These are phyloP conservation scores for Haematococcus sp. DNA, from an alignment of 139 green algal species.

Conservation along the genomic window DNA sequence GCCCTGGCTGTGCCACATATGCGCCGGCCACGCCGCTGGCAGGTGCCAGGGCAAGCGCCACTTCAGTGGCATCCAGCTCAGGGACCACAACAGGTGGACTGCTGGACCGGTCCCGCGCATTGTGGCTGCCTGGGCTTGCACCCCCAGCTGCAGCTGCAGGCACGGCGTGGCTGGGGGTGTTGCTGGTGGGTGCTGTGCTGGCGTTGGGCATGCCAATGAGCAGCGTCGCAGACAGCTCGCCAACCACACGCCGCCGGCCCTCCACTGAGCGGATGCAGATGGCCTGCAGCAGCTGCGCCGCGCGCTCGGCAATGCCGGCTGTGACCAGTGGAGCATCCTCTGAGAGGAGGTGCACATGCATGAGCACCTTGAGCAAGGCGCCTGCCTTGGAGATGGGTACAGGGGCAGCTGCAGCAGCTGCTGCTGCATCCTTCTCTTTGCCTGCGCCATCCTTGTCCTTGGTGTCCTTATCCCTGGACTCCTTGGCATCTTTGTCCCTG, in stretches of 20 bases:
- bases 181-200: neutral
- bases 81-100: neutral
- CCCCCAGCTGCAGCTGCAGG: conserved; percentile 13
- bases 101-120: too few relatives aligned
- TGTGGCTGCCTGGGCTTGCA: neutral
- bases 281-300: conserved; percentile 50
- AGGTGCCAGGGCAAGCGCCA: conserved; percentile 12
- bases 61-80: conserved; percentile 1
- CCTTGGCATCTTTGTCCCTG: neutral
- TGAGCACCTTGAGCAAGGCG: conserved; percentile 59
- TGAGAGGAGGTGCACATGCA: conserved; percentile 66
- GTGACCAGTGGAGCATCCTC: conserved; percentile 2
- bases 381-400: conserved; percentile 24
- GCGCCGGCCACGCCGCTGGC: conserved; percentile 13
- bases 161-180: neutral
- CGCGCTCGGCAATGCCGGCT: conserved; percentile 6
- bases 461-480: neutral
- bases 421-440: neutral
- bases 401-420: neutral
- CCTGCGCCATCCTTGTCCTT: neutral
- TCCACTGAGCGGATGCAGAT: conserved; percentile 77
- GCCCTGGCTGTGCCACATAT: conserved; percentile 29
- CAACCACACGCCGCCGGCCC: conserved; percentile 71
- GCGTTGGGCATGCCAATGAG: neutral
- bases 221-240: conserved; percentile 69